phyloP scores from a whole-genome alignment of 108 stramenopile species.

The Pseudonitzschia delicatissima region DNA sequence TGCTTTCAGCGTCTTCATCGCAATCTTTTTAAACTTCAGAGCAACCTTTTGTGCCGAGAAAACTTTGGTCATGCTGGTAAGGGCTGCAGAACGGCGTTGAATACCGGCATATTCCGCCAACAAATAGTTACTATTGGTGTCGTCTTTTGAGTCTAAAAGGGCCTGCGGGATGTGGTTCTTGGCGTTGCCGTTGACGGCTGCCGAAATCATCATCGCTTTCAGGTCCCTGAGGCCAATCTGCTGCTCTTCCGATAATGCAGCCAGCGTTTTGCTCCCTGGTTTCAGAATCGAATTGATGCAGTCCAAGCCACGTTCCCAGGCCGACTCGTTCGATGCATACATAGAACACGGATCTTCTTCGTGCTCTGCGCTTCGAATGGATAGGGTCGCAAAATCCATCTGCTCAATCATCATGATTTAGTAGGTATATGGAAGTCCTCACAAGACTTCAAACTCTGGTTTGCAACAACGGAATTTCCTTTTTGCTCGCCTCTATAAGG shows the following conservation, averaged over 20 bases:
- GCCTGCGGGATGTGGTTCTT: conserved; percentile 2
- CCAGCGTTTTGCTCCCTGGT: neutral
- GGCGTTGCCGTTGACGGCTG: neutral
- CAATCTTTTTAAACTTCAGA: neutral
- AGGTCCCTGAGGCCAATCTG: neutral
- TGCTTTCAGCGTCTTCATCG: neutral
- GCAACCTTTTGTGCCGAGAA: neutral
- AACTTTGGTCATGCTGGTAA: neutral
- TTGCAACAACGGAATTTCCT: too few species aligned
- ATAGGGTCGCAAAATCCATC: too few species aligned
- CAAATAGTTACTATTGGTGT: neutral
- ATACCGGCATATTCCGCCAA: conserved; percentile 1
- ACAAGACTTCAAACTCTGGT: too few species aligned
- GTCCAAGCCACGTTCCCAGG: neutral
- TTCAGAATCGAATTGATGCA: neutral
- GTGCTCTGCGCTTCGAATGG: too few species aligned
- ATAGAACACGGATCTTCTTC: neutral
- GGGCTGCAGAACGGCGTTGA: neutral
- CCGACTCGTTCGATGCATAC: neutral
- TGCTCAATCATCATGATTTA: too few species aligned
- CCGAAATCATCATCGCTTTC: neutral
- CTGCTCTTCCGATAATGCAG: neutral
- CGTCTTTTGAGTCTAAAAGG: neutral
- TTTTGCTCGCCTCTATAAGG: too few species aligned
- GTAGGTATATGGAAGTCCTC: too few species aligned